phyloP scores from a whole-genome alignment of 257 asterid genomes.

The Gynochthodes officinalis region DNA sequence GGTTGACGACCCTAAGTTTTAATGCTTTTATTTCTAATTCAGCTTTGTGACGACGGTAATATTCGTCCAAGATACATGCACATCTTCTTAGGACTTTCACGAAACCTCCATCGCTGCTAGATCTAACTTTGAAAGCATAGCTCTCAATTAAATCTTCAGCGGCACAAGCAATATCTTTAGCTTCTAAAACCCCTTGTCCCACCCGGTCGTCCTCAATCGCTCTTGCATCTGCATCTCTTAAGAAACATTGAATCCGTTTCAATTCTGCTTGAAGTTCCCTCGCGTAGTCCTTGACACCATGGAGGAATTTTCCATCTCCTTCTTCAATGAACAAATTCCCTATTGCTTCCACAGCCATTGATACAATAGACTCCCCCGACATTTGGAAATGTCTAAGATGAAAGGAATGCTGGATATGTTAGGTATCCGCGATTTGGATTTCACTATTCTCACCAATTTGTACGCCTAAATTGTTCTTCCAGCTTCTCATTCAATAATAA shows the following conservation, averaged over 20 bases:
- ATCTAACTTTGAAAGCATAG: neutral
- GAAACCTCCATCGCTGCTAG: neutral
- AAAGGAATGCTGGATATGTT: no score
- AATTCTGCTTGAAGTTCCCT: neutral
- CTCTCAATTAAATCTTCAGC: slow-evolving; percentile 2
- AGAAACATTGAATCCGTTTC: neutral
- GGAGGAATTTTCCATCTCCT: neutral
- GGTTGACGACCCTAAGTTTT: neutral
- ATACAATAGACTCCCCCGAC: neutral
- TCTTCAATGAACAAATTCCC: slow-evolving; percentile 2
- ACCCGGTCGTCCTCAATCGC: neutral
- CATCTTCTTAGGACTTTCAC: neutral
- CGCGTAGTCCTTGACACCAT: neutral
- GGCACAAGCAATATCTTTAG: slow-evolving; percentile 7
- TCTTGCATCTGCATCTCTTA: slow-evolving; percentile 6
- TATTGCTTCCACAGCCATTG: neutral
- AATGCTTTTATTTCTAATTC: neutral
- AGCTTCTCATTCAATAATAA: no score
- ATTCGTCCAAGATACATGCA: neutral
- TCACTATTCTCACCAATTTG: no score
- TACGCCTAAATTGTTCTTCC: no score
- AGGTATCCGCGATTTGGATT: no score
- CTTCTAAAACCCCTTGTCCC: neutral
- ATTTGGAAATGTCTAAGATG: neutral
- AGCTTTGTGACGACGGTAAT: neutral